These are phyloP conservation scores for Trichoderma koningii DNA, from an alignment of 2,329 filamentous ascomycete genomes.

Conservation along the genomic window DNA sequence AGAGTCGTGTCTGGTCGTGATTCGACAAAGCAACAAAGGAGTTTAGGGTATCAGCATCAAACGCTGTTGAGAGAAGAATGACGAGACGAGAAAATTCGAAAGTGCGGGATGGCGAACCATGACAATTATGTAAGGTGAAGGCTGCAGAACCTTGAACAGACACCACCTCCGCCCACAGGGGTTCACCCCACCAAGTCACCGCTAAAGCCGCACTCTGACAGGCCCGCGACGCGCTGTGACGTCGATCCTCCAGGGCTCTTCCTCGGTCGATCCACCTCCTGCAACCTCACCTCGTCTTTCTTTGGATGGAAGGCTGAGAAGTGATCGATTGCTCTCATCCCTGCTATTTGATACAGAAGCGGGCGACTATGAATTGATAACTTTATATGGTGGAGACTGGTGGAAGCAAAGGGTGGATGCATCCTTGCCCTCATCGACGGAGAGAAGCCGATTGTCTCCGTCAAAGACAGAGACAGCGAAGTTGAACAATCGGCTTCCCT, in stretches of 20 bases:
- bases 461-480: too few species aligned
- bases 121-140: conserved; percentile 21
- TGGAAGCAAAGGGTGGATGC: too few species aligned
- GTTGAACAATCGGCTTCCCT: too few species aligned
- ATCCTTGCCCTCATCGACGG: too few species aligned
- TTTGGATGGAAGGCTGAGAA: too few species aligned
- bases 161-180: not conserved
- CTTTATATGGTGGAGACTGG: too few species aligned
- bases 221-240: conserved; percentile 21
- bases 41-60: not conserved
- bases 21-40: not conserved
- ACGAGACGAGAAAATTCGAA: not conserved
- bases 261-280: conserved; percentile 8
- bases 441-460: too few species aligned
- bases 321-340: too few species aligned
- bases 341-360: too few species aligned
- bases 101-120: not conserved
- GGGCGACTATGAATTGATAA: too few species aligned
- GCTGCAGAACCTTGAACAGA: not conserved
- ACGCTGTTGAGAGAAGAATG: not conserved
- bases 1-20: not conserved
- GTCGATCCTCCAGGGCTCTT: conserved; percentile 11
- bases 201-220: conserved; percentile 12
- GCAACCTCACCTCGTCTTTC: not conserved
- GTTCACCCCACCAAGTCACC: not conserved